These are phyloP conservation scores for Sugiyamaella xylanicola DNA, from an alignment of 1,139 yeast species.

Conservation along the genomic window DNA sequence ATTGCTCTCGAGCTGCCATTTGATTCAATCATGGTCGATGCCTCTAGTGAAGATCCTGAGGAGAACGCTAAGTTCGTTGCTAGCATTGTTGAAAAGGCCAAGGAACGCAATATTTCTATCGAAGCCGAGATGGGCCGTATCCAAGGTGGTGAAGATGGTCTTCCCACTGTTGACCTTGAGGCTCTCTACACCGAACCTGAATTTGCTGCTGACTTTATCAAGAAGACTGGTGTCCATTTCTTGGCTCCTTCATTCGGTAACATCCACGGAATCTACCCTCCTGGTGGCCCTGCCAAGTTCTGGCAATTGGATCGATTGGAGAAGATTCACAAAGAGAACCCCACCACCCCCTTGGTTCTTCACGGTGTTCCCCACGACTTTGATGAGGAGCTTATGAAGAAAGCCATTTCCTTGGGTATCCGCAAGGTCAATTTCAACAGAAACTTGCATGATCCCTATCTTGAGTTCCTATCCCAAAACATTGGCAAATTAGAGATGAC, in stretches of 20 bases:
- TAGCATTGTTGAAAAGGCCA: conserved; percentile 32
- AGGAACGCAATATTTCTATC: conserved; percentile 33
- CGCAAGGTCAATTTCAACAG: conserved; percentile 33
- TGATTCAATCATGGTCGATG: conserved; percentile 39
- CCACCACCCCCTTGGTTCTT: conserved; percentile 29
- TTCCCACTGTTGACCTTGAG: conserved; percentile 35
- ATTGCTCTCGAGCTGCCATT: conserved; percentile 34
- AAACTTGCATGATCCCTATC: conserved; percentile 30
- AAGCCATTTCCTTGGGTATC: conserved; percentile 30
- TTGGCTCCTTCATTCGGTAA: conserved; percentile 39
- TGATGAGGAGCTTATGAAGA: conserved; percentile 26
- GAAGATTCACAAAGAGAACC: conserved; percentile 26
- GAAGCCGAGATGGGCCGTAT: conserved; percentile 40
- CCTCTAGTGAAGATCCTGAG: conserved; percentile 35
- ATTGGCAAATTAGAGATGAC: conserved; percentile 29
- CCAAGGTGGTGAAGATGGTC: conserved; percentile 38
- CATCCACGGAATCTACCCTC: conserved; percentile 37
- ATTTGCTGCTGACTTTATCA: conserved; percentile 32
- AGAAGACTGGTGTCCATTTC: conserved; percentile 35
- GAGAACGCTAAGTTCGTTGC: conserved; percentile 32
- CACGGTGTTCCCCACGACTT: conserved; percentile 33
- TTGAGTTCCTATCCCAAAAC: conserved; percentile 26
- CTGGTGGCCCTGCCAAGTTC: conserved; percentile 35
- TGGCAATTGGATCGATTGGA: conserved; percentile 34
- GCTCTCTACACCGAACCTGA: conserved; percentile 37